Conservation (phyloP, 1,284 basidiomycete species). For the Apiotrichum gracile region DNA sequence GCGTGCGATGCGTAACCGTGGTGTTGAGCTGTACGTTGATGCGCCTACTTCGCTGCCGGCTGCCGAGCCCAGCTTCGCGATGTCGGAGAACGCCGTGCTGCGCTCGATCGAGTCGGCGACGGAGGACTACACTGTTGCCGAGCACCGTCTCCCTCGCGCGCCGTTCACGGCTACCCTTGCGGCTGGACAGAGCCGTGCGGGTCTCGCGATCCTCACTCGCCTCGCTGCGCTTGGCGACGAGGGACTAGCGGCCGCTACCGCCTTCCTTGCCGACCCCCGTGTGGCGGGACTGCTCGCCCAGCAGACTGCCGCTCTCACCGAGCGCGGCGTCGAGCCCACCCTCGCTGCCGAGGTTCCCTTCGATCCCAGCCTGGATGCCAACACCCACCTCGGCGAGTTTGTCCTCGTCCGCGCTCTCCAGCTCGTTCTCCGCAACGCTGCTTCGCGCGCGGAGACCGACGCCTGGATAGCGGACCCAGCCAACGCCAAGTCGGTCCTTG, state of each 20-base stretch:
- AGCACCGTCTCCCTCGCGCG: neutral
- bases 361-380: constrained; percentile 31
- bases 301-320: neutral
- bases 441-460: constrained; percentile 12
- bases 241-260: neutral
- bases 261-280: constrained; percentile 8
- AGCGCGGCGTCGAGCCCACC: neutral
- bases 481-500: constrained; percentile 30
- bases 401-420: constrained; percentile 23
- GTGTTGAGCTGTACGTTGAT: constrained; percentile 66
- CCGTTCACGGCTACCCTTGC: constrained; percentile 10
- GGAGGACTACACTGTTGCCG: neutral
- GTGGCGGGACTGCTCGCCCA: constrained; percentile 1
- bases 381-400: constrained; percentile 14
- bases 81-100: constrained; percentile 7
- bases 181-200: constrained; percentile 9
- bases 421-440: constrained; percentile 26
- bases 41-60: neutral
- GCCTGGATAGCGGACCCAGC: constrained; percentile 22
- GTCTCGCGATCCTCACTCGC: neutral
- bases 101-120: neutral
- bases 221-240: constrained; percentile 2
- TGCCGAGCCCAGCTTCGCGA: neutral
- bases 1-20: constrained; percentile 96
- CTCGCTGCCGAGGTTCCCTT: constrained; percentile 20